Conservation (phyloP, 208 protist genomes). For the Acanthamoeba quina region DNA sequence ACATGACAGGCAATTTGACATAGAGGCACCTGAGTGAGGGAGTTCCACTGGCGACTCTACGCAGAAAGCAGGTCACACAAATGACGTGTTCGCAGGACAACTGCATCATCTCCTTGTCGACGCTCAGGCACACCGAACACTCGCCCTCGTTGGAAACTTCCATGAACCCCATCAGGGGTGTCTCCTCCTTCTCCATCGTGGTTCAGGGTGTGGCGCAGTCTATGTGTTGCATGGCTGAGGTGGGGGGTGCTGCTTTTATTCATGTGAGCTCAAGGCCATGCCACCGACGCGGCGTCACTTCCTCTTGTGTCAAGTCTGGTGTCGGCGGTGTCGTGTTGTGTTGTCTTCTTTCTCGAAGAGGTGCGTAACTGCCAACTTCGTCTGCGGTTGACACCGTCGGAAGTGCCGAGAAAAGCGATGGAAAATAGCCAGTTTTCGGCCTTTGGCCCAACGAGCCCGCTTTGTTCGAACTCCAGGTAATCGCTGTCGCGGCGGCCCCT, state of each 20-base stretch:
- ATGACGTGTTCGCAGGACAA: not conserved
- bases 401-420: not conserved
- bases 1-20: too few relatives aligned
- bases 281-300: too few relatives aligned
- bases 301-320: too few relatives aligned
- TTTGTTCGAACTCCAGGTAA: not conserved
- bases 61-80: not conserved
- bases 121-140: not conserved
- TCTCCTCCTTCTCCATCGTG: too few relatives aligned
- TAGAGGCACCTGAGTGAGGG: too few relatives aligned
- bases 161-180: not conserved
- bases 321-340: not conserved
- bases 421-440: not conserved
- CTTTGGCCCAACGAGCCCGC: not conserved
- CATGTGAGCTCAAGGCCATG: too few relatives aligned
- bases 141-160: not conserved
- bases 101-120: not conserved
- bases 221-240: too few relatives aligned
- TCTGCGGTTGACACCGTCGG: not conserved
- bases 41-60: too few relatives aligned
- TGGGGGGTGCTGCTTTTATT: too few relatives aligned
- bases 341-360: too few relatives aligned
- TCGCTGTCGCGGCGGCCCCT: not conserved
- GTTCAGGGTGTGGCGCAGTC: too few relatives aligned
- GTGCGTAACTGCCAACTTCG: not conserved